Percentiles rank a stretch among this genome's conserved stretches.
Evolutionary conservation across 176 grass and related monocot genomes (phyloP).

Genomic region (Aegilops tauschii): DNA sequence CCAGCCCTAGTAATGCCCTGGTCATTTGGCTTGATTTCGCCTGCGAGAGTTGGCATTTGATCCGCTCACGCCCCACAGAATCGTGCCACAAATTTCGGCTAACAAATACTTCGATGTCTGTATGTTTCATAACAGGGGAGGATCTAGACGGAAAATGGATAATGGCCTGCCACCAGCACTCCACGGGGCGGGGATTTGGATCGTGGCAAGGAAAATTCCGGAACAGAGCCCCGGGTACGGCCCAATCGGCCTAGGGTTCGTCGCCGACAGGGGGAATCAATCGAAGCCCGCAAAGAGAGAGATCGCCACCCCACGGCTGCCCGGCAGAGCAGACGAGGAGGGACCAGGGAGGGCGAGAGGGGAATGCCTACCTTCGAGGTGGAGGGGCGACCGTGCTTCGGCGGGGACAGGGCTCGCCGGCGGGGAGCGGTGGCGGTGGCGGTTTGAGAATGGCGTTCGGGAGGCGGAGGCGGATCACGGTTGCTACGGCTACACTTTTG

Average conservation of each 20-base stretch:
- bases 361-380: neutral
- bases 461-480: constrained; percentile 3
- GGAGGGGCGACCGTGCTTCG: neutral
- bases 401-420: neutral
- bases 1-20: neutral
- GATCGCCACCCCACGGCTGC: neutral
- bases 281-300: neutral
- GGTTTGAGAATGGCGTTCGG: neutral
- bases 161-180: neutral
- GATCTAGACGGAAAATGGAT: neutral
- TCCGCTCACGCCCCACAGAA: neutral
- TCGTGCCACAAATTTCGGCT: neutral
- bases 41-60: neutral
- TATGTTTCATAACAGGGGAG: neutral
- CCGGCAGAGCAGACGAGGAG: neutral
- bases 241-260: neutral
- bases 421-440: neutral
- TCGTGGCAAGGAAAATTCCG: neutral
- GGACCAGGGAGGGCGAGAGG: neutral
- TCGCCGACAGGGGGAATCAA: neutral
- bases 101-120: neutral
- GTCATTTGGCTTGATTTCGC: neutral
- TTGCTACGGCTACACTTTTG: constrained; percentile 20
- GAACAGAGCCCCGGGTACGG: neutral
- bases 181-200: neutral